A percentile compares a stretch with the other conserved stretches of the same genome.
Conservation (phyloP, 805 yeast species). For the Metschnikowia gelsemii region DNA sequence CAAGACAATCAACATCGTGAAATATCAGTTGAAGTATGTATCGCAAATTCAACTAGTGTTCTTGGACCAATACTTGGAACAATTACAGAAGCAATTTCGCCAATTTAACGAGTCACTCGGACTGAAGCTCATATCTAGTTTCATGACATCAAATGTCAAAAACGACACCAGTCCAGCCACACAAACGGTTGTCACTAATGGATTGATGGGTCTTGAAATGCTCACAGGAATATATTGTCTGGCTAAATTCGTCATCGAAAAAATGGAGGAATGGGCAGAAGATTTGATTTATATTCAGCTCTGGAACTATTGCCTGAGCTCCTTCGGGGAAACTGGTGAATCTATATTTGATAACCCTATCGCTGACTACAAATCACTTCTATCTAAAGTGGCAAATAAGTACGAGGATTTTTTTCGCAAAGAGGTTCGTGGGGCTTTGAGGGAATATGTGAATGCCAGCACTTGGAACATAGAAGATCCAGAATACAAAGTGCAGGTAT, state of each 20-base stretch:
- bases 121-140: conserved; percentile 32
- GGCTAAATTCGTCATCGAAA: conserved; percentile 28
- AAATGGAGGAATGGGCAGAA: conserved; percentile 39
- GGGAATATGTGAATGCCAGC: conserved; percentile 37
- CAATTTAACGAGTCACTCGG: conserved; percentile 41
- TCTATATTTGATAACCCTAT: conserved; percentile 34
- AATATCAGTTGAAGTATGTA: conserved; percentile 53
- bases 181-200: conserved; percentile 91
- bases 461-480: conserved; percentile 30
- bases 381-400: conserved; percentile 21
- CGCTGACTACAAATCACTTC: conserved; percentile 25
- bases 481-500: conserved; percentile 12
- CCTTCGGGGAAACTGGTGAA: conserved; percentile 19
- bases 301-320: conserved; percentile 33
- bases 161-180: conserved; percentile 50
- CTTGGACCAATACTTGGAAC: conserved; percentile 49
- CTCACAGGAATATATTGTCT: conserved; percentile 37
- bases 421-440: conserved; percentile 33
- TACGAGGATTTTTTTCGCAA: conserved; percentile 33
- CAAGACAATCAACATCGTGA: conserved; percentile 47
- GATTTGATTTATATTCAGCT: conserved; percentile 41
- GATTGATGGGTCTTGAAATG: conserved; percentile 28
- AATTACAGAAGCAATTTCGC: conserved; percentile 33
- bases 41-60: conserved; percentile 57
- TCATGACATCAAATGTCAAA: conserved; percentile 28